Conservation (phyloP, 495 filamentous ascomycete genomes). For the Aspergillus coremiiformis region DNA sequence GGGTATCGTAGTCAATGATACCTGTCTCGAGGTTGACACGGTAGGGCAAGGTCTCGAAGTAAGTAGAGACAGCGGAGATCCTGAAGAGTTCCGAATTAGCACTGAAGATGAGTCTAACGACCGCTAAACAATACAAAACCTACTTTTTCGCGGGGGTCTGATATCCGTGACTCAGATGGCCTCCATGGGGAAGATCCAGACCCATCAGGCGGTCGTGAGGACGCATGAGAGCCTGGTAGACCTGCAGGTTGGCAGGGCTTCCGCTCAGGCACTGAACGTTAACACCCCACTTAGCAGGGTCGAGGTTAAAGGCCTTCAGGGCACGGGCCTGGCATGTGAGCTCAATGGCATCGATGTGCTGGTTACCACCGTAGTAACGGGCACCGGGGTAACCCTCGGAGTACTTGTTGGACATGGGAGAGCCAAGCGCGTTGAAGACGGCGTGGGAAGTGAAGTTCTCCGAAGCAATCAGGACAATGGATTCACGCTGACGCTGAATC, state of each 20-base stretch:
- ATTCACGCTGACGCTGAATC: conserved; percentile 95
- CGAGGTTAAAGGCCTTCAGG: conserved; percentile 82
- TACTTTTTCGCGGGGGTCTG: conserved; percentile 89
- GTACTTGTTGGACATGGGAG: conserved; percentile 99
- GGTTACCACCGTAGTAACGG: conserved; percentile 98
- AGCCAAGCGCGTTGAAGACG: conserved; percentile 91
- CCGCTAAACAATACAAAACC: conserved; percentile 19
- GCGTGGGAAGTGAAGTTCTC: conserved; percentile 99
- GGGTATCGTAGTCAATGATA: conserved; percentile 91
- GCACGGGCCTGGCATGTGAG: conserved; percentile 92
- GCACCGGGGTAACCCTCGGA: conserved; percentile 97
- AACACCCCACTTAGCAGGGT: conserved; percentile 90
- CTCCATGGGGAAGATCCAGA: conserved; percentile 93
- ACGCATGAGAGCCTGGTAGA: conserved; percentile 98
- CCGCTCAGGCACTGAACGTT: conserved; percentile 95
- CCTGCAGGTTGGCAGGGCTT: conserved; percentile 89
- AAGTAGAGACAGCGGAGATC: conserved; percentile 89
- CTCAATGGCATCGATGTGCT: conserved; percentile 97
- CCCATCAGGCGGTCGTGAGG: conserved; percentile 97
- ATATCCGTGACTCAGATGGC: conserved; percentile 97
- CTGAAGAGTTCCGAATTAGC: conserved; percentile 28
- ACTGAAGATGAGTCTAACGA: conserved; percentile 3
- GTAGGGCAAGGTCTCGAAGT: conserved; percentile 94
- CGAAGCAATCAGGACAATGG: conserved; percentile 96
- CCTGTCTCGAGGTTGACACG: conserved; percentile 85